Evolutionary conservation across 371 early-diverging fungal species (phyloP).

Genomic region (Lichtheimia ornata): DNA sequence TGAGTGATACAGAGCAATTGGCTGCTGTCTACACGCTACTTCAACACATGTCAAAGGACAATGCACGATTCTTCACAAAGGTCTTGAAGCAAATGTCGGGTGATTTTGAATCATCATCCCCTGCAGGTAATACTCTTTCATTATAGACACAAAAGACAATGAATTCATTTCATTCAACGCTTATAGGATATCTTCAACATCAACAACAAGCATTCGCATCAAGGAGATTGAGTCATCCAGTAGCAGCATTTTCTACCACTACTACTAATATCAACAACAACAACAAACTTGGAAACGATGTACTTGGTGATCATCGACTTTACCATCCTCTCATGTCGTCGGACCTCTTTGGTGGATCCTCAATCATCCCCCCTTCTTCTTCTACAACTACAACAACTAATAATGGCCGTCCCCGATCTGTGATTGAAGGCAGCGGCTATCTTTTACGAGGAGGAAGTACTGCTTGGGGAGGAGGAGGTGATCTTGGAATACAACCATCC

Average conservation of each 20-base stretch:
- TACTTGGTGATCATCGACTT: neutral
- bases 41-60: slow-evolving; percentile 85
- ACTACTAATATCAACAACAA: neutral
- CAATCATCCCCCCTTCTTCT: neutral
- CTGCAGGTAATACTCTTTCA: slow-evolving; percentile 7
- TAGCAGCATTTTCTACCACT: too few species aligned
- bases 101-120: slow-evolving; percentile 57
- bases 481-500: too few species aligned
- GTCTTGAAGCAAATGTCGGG: slow-evolving; percentile 86
- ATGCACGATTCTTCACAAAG: slow-evolving; percentile 88
- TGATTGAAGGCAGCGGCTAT: slow-evolving; percentile 4
- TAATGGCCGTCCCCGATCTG: slow-evolving; percentile 5
- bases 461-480: neutral
- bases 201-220: neutral
- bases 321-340: neutral
- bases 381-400: neutral
- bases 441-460: neutral
- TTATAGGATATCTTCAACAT: slow-evolving; percentile 37
- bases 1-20: slow-evolving; percentile 88
- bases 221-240: neutral
- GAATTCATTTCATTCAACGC: slow-evolving; percentile 14
- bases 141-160: too few species aligned
- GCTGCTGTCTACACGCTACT: slow-evolving; percentile 88
- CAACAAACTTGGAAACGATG: neutral
- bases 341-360: too few species aligned